phyloP scores from a whole-genome alignment of 768 basidiomycete species.

The Cystobasidium ongulense region DNA sequence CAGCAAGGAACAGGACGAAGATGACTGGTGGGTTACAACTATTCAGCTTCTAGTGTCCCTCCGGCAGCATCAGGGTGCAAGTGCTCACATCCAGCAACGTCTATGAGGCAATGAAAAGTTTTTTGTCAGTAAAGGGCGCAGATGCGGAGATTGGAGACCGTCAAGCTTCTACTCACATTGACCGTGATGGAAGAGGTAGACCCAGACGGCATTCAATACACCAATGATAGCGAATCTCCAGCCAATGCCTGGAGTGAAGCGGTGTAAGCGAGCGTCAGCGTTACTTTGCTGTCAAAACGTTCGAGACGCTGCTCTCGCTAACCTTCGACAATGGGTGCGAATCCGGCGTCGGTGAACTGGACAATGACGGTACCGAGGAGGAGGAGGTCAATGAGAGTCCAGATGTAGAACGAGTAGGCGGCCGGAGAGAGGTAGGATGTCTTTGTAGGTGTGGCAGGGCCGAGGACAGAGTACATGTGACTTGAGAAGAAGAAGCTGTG shows the following conservation, averaged over 20 bases:
- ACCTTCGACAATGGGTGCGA: constrained; percentile 16
- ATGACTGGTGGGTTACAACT: constrained; percentile 57
- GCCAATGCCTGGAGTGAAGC: constrained; percentile 74
- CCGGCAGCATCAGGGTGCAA: not conserved
- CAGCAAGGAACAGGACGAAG: constrained; percentile 77
- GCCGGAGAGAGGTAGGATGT: constrained; percentile 34
- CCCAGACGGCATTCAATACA: constrained; percentile 67
- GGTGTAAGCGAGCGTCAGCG: constrained; percentile 54
- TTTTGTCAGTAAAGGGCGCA: not conserved
- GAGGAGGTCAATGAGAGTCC: constrained; percentile 57
- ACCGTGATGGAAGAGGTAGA: constrained; percentile 72
- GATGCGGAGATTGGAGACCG: not conserved
- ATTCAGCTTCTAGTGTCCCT: constrained; percentile 43
- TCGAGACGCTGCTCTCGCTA: not conserved
- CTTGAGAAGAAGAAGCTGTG: constrained; percentile 22
- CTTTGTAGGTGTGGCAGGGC: constrained; percentile 1
- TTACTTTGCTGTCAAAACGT: not conserved
- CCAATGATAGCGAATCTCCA: constrained; percentile 88
- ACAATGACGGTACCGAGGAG: constrained; percentile 76
- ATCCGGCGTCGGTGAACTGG: constrained; percentile 42
- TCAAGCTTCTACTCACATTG: constrained; percentile 51
- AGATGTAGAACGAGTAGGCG: constrained; percentile 76
- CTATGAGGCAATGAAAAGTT: not conserved
- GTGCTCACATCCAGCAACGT: not conserved
- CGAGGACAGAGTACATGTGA: constrained; percentile 17